These are phyloP conservation scores for Stemphylium lycopersici DNA, from an alignment of 2,329 filamentous ascomycete genomes.

Conservation along the genomic window DNA sequence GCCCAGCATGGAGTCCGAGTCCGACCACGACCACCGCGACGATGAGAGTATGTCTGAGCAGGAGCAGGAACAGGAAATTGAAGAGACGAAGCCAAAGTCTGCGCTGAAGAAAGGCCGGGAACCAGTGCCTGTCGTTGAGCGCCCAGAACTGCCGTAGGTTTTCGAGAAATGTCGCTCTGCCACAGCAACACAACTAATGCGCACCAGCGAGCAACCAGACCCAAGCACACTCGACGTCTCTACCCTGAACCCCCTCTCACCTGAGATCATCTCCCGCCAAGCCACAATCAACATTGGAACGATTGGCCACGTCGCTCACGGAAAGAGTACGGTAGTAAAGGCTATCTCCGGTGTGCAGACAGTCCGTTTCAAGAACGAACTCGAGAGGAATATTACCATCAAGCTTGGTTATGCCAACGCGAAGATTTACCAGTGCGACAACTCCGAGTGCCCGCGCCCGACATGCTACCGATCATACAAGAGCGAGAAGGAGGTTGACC, in stretches of 20 bases:
- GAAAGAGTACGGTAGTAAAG: slow-evolving; percentile 98
- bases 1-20: slow-evolving; percentile 51
- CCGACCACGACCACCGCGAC: slow-evolving; percentile 49
- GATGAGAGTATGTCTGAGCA: slow-evolving; percentile 68
- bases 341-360: slow-evolving; percentile 99
- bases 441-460: slow-evolving; percentile 84
- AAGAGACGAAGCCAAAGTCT: slow-evolving; percentile 70
- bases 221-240: slow-evolving; percentile 85
- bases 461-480: slow-evolving; percentile 97
- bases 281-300: slow-evolving; percentile 99
- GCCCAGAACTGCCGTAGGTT: slow-evolving; percentile 68
- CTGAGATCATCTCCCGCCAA: slow-evolving; percentile 96
- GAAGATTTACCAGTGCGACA: slow-evolving; percentile 99
- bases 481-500: slow-evolving; percentile 98
- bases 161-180: neutral
- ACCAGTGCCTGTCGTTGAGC: slow-evolving; percentile 61
- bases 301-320: slow-evolving; percentile 98
- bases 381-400: slow-evolving; percentile 99
- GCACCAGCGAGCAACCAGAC: slow-evolving; percentile 76
- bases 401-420: slow-evolving; percentile 99
- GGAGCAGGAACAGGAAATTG: slow-evolving; percentile 63
- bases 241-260: slow-evolving; percentile 81
- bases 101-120: slow-evolving; percentile 79
- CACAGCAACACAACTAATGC: slow-evolving; percentile 25
- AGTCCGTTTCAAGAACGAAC: slow-evolving; percentile 98